Percentiles rank a stretch among this genome's conserved stretches.
These are phyloP conservation scores for Solanum lycopersicoides DNA, from an alignment of 257 asterid species.

Conservation along the genomic window DNA sequence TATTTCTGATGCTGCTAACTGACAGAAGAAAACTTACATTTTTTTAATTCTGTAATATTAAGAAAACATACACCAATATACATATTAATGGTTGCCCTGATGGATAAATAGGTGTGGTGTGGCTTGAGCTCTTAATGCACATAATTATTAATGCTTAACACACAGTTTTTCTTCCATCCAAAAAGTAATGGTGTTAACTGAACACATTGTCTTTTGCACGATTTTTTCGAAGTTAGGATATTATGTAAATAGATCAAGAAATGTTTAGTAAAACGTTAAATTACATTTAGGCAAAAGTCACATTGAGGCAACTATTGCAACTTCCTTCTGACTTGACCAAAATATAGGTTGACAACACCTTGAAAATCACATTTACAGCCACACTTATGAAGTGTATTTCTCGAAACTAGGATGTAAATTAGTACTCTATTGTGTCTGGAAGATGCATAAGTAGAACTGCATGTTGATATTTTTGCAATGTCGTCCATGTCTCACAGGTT, in stretches of 20 bases:
- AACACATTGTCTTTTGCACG: neutral
- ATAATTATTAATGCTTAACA: neutral
- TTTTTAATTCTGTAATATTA: neutral
- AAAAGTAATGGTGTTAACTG: neutral
- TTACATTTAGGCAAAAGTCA: neutral
- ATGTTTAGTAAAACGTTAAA: neutral
- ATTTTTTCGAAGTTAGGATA: neutral
- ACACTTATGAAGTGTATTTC: neutral
- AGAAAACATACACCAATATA: neutral
- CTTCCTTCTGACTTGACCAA: neutral
- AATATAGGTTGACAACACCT: neutral
- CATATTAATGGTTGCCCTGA: neutral
- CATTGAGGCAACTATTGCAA: neutral
- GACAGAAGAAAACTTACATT: neutral
- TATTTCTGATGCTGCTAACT: neutral
- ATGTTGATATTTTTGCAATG: neutral
- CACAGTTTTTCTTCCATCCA: neutral
- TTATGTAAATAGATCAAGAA: neutral
- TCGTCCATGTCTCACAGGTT: constrained; percentile 38
- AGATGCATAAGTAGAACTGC: neutral
- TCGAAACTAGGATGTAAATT: neutral
- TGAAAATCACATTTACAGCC: neutral
- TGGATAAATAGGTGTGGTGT: neutral
- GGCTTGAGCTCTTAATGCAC: neutral
- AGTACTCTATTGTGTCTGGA: neutral